Evolutionary conservation across 257 asterid species (phyloP).

Genomic region (Haberlea rhodopensis): DNA sequence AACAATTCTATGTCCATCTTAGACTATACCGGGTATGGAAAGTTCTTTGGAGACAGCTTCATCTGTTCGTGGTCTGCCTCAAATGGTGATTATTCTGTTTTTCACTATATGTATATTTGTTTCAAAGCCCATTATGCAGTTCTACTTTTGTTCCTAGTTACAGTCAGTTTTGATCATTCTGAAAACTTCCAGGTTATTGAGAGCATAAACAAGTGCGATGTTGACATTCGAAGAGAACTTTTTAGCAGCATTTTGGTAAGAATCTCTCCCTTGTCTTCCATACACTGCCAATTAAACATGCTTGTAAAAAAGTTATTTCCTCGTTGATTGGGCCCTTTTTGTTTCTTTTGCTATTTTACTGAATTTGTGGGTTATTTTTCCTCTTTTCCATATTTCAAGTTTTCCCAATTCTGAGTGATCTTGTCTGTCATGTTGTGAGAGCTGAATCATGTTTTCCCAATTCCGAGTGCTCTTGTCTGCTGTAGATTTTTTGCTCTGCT

Average conservation of each 20-base stretch:
- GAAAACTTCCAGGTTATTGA: constrained; percentile 70
- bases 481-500: not conserved
- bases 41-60: constrained; percentile 53
- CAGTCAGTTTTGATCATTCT: constrained; percentile 7
- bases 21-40: constrained; percentile 98
- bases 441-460: constrained; percentile 2
- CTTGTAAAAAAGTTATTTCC: not conserved
- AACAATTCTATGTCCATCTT: constrained; percentile 31
- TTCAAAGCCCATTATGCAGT: constrained; percentile 23
- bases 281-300: constrained; percentile 4
- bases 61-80: constrained; percentile 87
- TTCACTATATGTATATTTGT: constrained; percentile 19
- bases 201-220: constrained; percentile 95
- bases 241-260: constrained; percentile 90
- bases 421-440: constrained; percentile 4
- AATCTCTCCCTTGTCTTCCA: constrained; percentile 16
- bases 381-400: constrained; percentile 15
- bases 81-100: constrained; percentile 57
- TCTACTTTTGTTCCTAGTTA: constrained; percentile 14
- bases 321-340: not conserved
- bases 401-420: constrained; percentile 7
- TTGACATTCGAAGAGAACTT: constrained; percentile 94
- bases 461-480: no score
- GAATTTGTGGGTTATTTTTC: not conserved
- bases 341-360: constrained; percentile 10